Base-by-base conservation (phyloP, 306 rosid species). In the Medicago arabica region DNA sequence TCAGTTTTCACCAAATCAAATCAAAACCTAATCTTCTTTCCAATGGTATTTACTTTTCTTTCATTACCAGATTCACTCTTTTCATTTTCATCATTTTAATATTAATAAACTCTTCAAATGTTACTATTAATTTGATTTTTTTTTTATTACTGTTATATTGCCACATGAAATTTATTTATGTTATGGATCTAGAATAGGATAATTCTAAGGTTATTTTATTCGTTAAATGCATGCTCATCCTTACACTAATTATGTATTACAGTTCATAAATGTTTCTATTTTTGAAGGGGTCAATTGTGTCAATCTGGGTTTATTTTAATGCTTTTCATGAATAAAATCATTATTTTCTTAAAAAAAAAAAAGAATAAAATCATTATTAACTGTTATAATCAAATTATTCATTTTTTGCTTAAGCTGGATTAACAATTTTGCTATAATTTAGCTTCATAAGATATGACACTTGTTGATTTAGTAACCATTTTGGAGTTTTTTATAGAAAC, bases 401-500 rank as follows among this genome's bases (percentile, higher is more conserved):
- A 43, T 43, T 43, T 43, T 43, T 43, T 1, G 47, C 4, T 43
- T 43, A 43, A 43, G 14, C 13, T 44, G 49, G 49, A 44, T 44
- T 43, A 14, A 18, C 2, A 21, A 19, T 55, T 53, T 6, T 53
- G 28, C 21, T 11, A 7, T 54, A 11, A 21, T 54, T 51, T 70
- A 36, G 19, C 64, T 71, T 36, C 13, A 7, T 74, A 28, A 31
- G 43, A 47, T 59, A 49, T 46, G 43, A 60, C 17, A 60, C 8
- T n/a, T 71, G 13, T 62, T 21, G 55, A 60, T 69, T 38, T 49
- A 47, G 71, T 28, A 17, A 19, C 71, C 76, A 36, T 60, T 70
- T 69, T 57, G 44, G 65, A 60, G 65, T 34, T 21, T 57, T 4
- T 53, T 7, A n/a, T 57, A 9, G 46, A 41, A 10, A 43, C 13